phyloP scores from a whole-genome alignment of 176 grass and related monocot genomes.

The Themeda triandra region DNA sequence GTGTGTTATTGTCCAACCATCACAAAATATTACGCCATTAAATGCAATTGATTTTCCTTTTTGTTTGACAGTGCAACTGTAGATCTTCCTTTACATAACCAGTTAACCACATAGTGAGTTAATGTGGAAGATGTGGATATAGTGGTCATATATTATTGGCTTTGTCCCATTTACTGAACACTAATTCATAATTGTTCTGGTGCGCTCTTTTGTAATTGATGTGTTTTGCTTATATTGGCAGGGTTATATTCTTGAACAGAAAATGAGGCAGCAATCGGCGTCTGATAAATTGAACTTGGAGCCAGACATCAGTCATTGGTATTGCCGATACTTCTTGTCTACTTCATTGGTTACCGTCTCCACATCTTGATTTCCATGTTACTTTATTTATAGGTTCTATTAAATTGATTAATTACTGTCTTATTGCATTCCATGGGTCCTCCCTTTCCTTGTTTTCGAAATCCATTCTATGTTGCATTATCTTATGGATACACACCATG shows the following conservation, averaged over 20 bases:
- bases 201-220: conserved; percentile 23
- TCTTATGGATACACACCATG: conserved; percentile 8
- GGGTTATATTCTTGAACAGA: conserved; percentile 82
- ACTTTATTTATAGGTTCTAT: neutral
- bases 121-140: neutral
- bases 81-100: neutral
- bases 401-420: neutral
- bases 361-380: conserved; percentile 16
- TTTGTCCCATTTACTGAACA: conserved; percentile 5
- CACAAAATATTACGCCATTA: neutral
- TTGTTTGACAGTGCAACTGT: neutral
- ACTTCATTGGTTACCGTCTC: neutral
- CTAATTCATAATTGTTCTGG: neutral
- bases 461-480: conserved; percentile 11
- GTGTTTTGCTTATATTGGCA: conserved; percentile 41
- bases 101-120: neutral
- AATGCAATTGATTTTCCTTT: neutral
- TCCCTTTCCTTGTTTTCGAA: conserved; percentile 9
- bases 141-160: neutral
- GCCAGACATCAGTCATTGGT: conserved; percentile 67
- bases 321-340: conserved; percentile 19
- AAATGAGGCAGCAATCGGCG: conserved; percentile 61
- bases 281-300: conserved; percentile 63
- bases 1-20: neutral
- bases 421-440: neutral